Base-by-base conservation (phyloP, 2,329 filamentous ascomycete genomes). In the Penicillium sp. region DNA sequence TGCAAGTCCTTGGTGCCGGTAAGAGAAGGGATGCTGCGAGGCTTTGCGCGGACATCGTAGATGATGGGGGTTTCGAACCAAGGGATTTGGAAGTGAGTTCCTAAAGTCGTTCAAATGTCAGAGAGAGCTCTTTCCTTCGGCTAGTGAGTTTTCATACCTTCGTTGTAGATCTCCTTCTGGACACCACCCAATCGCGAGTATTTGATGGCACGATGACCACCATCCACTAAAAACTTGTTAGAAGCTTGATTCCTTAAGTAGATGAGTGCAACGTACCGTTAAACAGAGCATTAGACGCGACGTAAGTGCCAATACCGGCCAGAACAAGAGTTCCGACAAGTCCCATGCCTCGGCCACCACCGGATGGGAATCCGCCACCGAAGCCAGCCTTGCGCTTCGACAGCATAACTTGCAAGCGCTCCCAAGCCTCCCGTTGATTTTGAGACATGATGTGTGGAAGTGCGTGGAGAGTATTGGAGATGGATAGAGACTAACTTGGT, bases 1-100 rank as follows among this genome's bases (percentile, higher is more conserved):
- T 99, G 94, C 78, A 99, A 81, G 79, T 99, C 94, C 83, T 99
- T 99, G 73, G 94, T 99, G 68, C 94, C 94, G 59, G 94, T 99
- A 66, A 99, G 86, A 66, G 94, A 97, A 66, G 94, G 90, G 69
- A 99, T 93, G 73, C 96, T 97, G 75, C 94, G 88, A 70, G 94
- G 94, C 83, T 93, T 97, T 60, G 94, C 94, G 79, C 94, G 93
- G 68, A 99, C 94, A 77, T 99, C 93, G 82, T 97, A 99, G 69
- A 93, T 88, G 76, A 99, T 87, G 51, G 94, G 92, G 5, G 93
- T 96, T 80, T 99, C 94, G 78, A 99, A 89, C 94, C 94, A 99
- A 50, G 94, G 94, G 65, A 99, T 87, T 68, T 89, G 87, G 73
- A 99, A 82, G 78, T 99, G 94, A 56, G 94, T 99, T 81, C 91